phyloP scores from a whole-genome alignment of 2,329 filamentous ascomycete genomes.

The Aspergillus neoniger region DNA sequence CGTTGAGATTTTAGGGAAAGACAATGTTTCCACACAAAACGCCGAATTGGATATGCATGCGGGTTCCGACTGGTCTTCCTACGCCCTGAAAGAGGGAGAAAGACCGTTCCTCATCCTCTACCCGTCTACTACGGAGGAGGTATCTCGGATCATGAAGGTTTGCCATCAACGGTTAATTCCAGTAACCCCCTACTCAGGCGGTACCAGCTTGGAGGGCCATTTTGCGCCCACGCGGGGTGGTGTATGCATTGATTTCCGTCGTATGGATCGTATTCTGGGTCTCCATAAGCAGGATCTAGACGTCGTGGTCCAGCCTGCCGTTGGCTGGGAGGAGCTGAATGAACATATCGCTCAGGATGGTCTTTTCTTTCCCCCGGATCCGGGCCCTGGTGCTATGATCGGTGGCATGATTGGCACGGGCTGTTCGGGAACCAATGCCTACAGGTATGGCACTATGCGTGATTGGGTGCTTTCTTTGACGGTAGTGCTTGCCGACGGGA shows the following conservation, averaged over 20 bases:
- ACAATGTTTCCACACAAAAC: slow-evolving; percentile 62
- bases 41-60: slow-evolving; percentile 59
- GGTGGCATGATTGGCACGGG: slow-evolving; percentile 65
- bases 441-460: slow-evolving; percentile 91
- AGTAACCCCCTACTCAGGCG: slow-evolving; percentile 83
- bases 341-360: slow-evolving; percentile 71
- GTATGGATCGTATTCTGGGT: slow-evolving; percentile 78
- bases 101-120: slow-evolving; percentile 67
- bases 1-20: slow-evolving; percentile 61
- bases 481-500: slow-evolving; percentile 86
- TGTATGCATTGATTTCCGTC: slow-evolving; percentile 80
- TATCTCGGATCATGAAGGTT: slow-evolving; percentile 83
- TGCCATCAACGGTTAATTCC: slow-evolving; percentile 80
- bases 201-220: slow-evolving; percentile 87
- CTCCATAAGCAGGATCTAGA: slow-evolving; percentile 78
- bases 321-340: slow-evolving; percentile 86
- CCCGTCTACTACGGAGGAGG: slow-evolving; percentile 76
- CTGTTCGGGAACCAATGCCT: slow-evolving; percentile 77
- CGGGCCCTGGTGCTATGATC: slow-evolving; percentile 88
- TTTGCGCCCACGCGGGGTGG: slow-evolving; percentile 81
- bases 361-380: slow-evolving; percentile 90
- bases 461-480: slow-evolving; percentile 89
- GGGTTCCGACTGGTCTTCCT: slow-evolving; percentile 65
- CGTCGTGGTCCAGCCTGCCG: slow-evolving; percentile 74
- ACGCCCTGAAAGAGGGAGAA: slow-evolving; percentile 45